phyloP scores from a whole-genome alignment of 176 grass and related monocot genomes.

The Zoysia pacifica region DNA sequence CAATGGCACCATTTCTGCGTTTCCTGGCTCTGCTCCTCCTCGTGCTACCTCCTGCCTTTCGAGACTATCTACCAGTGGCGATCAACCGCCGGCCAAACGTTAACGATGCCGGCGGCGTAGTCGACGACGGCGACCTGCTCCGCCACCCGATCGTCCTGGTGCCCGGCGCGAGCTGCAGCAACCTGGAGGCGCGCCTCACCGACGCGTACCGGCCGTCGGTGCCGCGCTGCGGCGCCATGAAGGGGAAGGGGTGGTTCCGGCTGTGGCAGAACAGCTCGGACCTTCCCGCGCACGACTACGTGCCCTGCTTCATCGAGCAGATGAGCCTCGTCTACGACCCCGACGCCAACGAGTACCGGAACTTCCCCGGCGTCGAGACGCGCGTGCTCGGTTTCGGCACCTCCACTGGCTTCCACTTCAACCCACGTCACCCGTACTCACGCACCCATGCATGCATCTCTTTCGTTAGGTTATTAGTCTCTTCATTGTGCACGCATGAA shows the following conservation, averaged over 20 bases:
- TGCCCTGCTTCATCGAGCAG: conserved; percentile 25
- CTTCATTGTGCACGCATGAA: no score
- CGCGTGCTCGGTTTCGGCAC: conserved; percentile 9
- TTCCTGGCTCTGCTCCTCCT: not conserved
- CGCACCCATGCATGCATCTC: no score
- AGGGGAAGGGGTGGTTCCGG: conserved; percentile 20
- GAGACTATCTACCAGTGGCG: not conserved
- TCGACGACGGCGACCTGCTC: no score
- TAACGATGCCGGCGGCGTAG: not conserved
- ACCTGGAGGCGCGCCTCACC: conserved; percentile 23
- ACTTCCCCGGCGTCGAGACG: conserved; percentile 14
- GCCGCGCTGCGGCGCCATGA: conserved; percentile 14
- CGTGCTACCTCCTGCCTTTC: not conserved
- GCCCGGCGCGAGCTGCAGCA: conserved; percentile 14
- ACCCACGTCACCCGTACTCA: not conserved
- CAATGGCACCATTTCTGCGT: not conserved
- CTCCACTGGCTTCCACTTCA: not conserved
- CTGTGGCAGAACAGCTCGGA: conserved; percentile 8
- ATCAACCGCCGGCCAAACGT: not conserved
- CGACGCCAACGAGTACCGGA: not conserved
- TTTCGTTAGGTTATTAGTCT: no score
- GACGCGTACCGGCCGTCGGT: not conserved
- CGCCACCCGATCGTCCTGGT: not conserved
- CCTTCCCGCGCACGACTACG: not conserved
- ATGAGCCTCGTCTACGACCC: conserved; percentile 28